phyloP scores from a whole-genome alignment of 1,284 basidiomycete species.

The Ustilago bromivora region DNA sequence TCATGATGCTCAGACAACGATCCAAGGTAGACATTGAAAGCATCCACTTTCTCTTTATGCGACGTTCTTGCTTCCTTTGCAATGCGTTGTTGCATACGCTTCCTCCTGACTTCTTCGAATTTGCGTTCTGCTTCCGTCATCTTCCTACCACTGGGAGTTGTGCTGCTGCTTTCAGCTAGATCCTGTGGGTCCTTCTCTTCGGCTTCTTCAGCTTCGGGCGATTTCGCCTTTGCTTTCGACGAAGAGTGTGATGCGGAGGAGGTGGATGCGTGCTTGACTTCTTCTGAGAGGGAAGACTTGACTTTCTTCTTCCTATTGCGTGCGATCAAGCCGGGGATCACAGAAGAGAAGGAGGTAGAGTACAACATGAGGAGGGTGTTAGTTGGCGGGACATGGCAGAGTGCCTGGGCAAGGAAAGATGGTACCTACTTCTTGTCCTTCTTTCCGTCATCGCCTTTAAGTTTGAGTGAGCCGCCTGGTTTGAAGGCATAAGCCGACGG shows the following conservation, averaged over 20 bases:
- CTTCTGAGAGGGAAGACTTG: slow-evolving; percentile 45
- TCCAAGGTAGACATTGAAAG: slow-evolving; percentile 86
- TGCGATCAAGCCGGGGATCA: not conserved
- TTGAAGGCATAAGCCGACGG: slow-evolving; percentile 60
- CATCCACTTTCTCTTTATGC: slow-evolving; percentile 94
- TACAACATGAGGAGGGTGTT: not conserved
- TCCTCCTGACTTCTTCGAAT: slow-evolving; percentile 86
- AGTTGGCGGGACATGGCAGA: slow-evolving; percentile 5
- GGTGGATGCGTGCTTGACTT: slow-evolving; percentile 23
- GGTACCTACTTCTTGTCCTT: slow-evolving; percentile 48
- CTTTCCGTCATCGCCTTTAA: slow-evolving; percentile 57
- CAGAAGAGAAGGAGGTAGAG: not conserved
- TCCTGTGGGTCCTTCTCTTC: not conserved
- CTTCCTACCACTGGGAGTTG: slow-evolving; percentile 72
- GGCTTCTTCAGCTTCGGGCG: not conserved
- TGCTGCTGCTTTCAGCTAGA: slow-evolving; percentile 59
- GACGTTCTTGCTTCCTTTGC: slow-evolving; percentile 84
- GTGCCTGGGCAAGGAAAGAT: not conserved
- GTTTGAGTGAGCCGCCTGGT: slow-evolving; percentile 66
- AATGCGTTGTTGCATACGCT: slow-evolving; percentile 82
- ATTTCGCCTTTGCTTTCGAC: slow-evolving; percentile 16
- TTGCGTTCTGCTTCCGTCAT: slow-evolving; percentile 87
- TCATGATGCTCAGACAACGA: slow-evolving; percentile 90
- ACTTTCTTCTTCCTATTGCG: slow-evolving; percentile 55
- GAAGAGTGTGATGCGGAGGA: slow-evolving; percentile 15